Base-by-base conservation (phyloP, 495 filamentous ascomycete genomes). In the Peziza echinospora region DNA sequence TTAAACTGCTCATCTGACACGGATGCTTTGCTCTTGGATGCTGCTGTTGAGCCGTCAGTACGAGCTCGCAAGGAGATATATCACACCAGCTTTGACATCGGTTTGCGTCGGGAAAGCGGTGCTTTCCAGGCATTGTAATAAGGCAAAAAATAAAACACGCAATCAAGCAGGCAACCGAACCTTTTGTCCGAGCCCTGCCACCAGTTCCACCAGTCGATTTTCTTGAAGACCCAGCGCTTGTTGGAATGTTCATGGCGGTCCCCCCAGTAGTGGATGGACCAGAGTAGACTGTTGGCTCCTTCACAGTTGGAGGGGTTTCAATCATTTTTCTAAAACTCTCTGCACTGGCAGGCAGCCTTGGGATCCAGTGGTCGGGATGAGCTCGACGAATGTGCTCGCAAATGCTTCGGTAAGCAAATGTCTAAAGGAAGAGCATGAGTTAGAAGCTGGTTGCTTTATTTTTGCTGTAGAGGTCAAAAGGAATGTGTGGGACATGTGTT, bases 321-420 rank as follows among this genome's bases (percentile, higher is more conserved):
- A 59, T 55, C 56, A 59, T 59, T 49, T 59, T 59, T 16, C 49
- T 49, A 28, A 97, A 94, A 77, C 85, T 93, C 68, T 96, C 89
- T 61, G 94, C 86, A 54, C 89, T 97, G 41, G 89, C 89, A 60
- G 89, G 89, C 57, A 97, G 83, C 76, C 96, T 97, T 50, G 89
- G 76, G 53, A 97, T 93, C 64, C 94, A 97, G 64, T 94, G 78
- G 58, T 91, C 87, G 46, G 89, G 91, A 64, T 97, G 89, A 60
- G 89, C 89, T 62, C 89, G 77, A 54, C 89, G 83, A 54, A 97
- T 96, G 59, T 97, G 89, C 72, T 97, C 89, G 67, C 94, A 91
- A 82, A 97, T 97, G 44, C 87, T 94, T 60, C 89, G 86, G 70
- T 84, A 97, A 21, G 56, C 56, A 49, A 59, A 59, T 44, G 58